Evolutionary conservation across 2,329 filamentous ascomycete genomes (phyloP).

Genomic region (Teratosphaeria zuluensis): DNA sequence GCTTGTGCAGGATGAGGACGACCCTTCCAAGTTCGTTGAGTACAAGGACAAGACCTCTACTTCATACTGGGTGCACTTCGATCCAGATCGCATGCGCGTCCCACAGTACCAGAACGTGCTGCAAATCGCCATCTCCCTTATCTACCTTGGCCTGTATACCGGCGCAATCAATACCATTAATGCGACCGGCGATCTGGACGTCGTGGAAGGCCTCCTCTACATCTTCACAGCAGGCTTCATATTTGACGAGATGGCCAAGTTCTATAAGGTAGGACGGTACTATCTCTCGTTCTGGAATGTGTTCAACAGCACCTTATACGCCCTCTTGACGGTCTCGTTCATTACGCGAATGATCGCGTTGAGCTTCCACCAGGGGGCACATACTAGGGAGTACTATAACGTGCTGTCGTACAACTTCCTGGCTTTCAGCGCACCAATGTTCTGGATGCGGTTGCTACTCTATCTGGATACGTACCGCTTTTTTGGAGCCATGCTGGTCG

Average conservation of each 20-base stretch:
- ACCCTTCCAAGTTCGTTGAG: conserved; percentile 79
- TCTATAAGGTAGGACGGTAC: conserved; percentile 86
- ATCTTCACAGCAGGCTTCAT: conserved; percentile 86
- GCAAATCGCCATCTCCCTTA: conserved; percentile 72
- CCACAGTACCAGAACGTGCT: conserved; percentile 87
- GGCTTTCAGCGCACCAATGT: conserved; percentile 88
- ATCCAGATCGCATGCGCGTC: conserved; percentile 88
- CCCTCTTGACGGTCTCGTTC: conserved; percentile 68
- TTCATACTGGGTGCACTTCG: conserved; percentile 69
- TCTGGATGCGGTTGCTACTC: conserved; percentile 85
- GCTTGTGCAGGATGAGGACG: conserved; percentile 90
- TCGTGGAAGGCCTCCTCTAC: conserved; percentile 76
- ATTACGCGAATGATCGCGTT: conserved; percentile 70
- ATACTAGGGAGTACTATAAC: conserved; percentile 53
- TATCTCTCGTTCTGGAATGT: conserved; percentile 94
- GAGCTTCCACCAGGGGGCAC: conserved; percentile 43
- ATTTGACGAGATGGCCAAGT: conserved; percentile 75
- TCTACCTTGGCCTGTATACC: conserved; percentile 80
- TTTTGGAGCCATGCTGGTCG: conserved; percentile 96
- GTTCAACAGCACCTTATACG: conserved; percentile 79
- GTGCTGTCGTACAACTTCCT: conserved; percentile 86
- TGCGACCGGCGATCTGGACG: conserved; percentile 68
- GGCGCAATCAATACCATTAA: conserved; percentile 88
- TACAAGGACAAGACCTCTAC: conserved; percentile 75
- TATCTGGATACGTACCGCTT: conserved; percentile 92